Base-by-base conservation (phyloP, 306 rosid species). In the Trifolium pratense region DNA sequence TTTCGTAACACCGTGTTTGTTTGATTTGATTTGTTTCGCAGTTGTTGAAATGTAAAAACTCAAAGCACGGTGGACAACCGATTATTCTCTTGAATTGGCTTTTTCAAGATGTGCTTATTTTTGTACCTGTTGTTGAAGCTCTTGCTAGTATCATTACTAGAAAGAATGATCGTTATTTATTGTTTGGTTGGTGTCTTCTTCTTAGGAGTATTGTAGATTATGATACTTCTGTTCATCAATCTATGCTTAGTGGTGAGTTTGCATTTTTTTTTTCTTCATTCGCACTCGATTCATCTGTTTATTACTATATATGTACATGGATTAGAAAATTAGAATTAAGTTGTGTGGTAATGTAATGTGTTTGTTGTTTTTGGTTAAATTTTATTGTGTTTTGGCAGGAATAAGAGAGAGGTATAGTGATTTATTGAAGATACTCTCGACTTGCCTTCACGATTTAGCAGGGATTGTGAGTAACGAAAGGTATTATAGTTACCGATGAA, bases 181-280 rank as follows among this genome's bases (percentile, higher is more conserved):
- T 87, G 75, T 79, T 91, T 37, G 96, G 94, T 36, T 93, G 98
- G 98, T 93, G 98, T 79, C 42, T 85, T 5, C 87, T 93, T 26
- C 86, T 88, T 18, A 88, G 98, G 46, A 79, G 75, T 58, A 86
- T 91, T 29, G 71, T 85, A 17, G 91, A 91, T 53, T 88, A 36
- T 23, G 92, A 91, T 51, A 70, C 39, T 73, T 76, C 83, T 55
- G 36, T 25, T n/a, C 64, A 63, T 63, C 89, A 83, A 23, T 81
- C 82, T 60, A 25, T 84, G 68, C 71, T 88, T 72, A 69, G 71
- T 32, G 96, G 98, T 93, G 81, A 69, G 78, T 53, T 71, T 60
- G 36, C 17, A 2, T 3, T 64, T 60, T n/a, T 31, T 36, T 36
- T 29, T 3, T 26, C 1, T 23, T 16, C 53, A 7, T 43, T 61